Evolutionary conservation across 2,329 filamentous ascomycete genomes (phyloP).

Genomic region (Macrophomina phaseolina): DNA sequence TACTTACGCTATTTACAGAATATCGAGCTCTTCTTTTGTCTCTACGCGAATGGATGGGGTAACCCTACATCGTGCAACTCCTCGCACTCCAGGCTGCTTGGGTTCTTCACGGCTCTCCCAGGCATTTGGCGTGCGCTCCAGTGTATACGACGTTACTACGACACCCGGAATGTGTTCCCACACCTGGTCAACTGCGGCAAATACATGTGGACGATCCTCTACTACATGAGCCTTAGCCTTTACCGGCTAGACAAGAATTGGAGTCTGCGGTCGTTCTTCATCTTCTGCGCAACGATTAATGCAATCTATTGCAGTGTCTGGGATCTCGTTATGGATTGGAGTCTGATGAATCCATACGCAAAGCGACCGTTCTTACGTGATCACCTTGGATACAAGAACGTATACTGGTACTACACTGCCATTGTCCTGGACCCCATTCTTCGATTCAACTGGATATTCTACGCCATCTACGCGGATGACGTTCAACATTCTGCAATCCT

Average conservation of each 20-base stretch:
- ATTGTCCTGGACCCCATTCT: constrained; percentile 84
- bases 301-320: constrained; percentile 86
- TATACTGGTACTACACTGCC: constrained; percentile 84
- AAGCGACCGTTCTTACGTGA: constrained; percentile 71
- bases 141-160: constrained; percentile 85
- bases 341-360: constrained; percentile 78
- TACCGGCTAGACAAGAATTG: constrained; percentile 74
- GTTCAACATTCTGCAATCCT: constrained; percentile 82
- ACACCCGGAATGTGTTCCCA: constrained; percentile 86
- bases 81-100: constrained; percentile 78
- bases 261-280: constrained; percentile 72
- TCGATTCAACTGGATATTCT: constrained; percentile 94
- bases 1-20: constrained; percentile 62
- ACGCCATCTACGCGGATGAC: constrained; percentile 80
- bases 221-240: constrained; percentile 78
- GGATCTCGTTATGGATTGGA: constrained; percentile 98
- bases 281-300: constrained; percentile 81
- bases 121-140: constrained; percentile 91
- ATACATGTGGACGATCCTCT: constrained; percentile 82
- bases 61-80: constrained; percentile 82
- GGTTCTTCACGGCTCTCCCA: constrained; percentile 83
- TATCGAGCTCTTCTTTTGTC: constrained; percentile 89
- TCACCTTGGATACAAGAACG: constrained; percentile 76
- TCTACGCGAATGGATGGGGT: constrained; percentile 81
- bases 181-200: constrained; percentile 93